These are phyloP conservation scores for Candida arabinofermentans DNA, from an alignment of 805 yeast genomes.

Conservation along the genomic window DNA sequence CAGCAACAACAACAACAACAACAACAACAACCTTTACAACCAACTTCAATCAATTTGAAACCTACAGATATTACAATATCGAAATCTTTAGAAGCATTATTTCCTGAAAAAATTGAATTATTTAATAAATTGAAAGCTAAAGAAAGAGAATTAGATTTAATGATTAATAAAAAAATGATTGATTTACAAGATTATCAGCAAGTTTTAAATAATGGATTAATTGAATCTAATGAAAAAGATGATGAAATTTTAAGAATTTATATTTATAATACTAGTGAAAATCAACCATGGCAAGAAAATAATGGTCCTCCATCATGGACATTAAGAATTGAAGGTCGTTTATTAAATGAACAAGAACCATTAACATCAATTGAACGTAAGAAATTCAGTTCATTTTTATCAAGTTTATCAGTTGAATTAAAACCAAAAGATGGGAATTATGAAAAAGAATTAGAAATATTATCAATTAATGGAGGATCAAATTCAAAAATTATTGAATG, in stretches of 20 bases:
- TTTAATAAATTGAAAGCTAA: constrained; percentile 72
- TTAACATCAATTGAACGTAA: constrained; percentile 47
- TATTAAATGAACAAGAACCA: constrained; percentile 45
- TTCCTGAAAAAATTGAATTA: constrained; percentile 51
- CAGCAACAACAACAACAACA: constrained; percentile 9
- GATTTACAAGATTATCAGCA: constrained; percentile 73
- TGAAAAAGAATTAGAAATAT: constrained; percentile 19
- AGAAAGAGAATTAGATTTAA: constrained; percentile 78
- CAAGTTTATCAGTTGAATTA: constrained; percentile 82
- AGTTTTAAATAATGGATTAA: constrained; percentile 40
- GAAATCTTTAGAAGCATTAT: constrained; percentile 23
- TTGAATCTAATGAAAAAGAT: constrained; percentile 38
- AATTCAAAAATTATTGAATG: constrained; percentile 67
- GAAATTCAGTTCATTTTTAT: constrained; percentile 74
- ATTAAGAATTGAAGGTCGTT: constrained; percentile 80
- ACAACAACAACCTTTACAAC: constrained; percentile 17
- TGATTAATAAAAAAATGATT: constrained; percentile 75
- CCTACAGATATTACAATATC: constrained; percentile 35
- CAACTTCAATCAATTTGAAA: constrained; percentile 27
- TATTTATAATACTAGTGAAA: constrained; percentile 74
- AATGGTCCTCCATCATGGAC: constrained; percentile 61
- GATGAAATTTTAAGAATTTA: constrained; percentile 71
- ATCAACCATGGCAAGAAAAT: constrained; percentile 80
- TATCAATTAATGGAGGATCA: constrained; percentile 27
- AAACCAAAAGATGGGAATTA: constrained; percentile 25